Evolutionary conservation across 805 yeast species (phyloP), one percentile per base, ranked within the genome.

Genomic region (Cyberlindnera euphorbiiphila): DNA sequence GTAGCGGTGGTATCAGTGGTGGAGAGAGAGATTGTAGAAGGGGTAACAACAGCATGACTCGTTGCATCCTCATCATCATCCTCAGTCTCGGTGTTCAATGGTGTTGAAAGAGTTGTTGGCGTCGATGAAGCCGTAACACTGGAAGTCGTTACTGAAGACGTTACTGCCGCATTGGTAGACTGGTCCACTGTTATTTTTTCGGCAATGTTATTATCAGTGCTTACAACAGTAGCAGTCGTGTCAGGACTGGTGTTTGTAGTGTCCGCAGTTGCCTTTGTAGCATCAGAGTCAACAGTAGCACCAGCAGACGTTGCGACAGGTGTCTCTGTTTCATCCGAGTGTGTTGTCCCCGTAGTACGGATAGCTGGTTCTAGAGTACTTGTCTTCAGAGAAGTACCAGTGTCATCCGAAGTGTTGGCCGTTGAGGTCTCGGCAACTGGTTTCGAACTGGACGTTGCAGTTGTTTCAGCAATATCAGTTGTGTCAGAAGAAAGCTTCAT

Each of bases 201-300:
- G 20, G 19, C 19, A 7, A 13, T 29, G 19, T 27, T 32, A 13
- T 27, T 29, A 20, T 15, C 25, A n/a, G 29, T 16, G 19, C 17
- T 31, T 8, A 20, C 25, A 17, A 27, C 13, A 14, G 36, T 9
- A 7, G 27, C 19, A 21, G 34, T 7, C 14, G 14, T 23, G 11
- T 19, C 14, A 12, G 37, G 8, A 20, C 37, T 14, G 12, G 29
- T 11, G 16, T 27, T 19, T 14, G 34, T 10, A 22, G 38, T 25
- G 16, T 27, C 26, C 22, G 34, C 32, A n/a, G 39, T 29, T 8
- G 43, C 15, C 6, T 23, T 37, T 5, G 42, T 29, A n/a, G 42
- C 21, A 10, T n/a, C 13, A 6, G 32, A 7, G 5, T n/a, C 32
- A 27, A 23, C 19, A 19, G 30, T 21, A n/a, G 39, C 9, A 13